Evolutionary conservation across 1,284 basidiomycete genomes (phyloP).

Genomic region (Coniferiporia weirii): DNA sequence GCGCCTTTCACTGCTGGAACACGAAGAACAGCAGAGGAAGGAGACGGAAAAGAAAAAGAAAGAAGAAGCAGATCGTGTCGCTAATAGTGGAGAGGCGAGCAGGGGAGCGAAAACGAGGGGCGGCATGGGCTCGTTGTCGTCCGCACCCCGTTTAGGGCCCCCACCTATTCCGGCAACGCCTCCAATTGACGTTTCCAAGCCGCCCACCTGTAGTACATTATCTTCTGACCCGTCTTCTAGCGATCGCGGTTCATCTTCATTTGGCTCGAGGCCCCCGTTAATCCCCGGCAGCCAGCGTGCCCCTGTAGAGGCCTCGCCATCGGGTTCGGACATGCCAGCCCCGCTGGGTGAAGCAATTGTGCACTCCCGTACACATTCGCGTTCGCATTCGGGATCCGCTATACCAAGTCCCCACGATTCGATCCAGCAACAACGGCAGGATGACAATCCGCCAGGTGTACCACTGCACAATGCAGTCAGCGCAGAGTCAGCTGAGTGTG

Average conservation of each 20-base stretch:
- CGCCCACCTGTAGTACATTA: not conserved
- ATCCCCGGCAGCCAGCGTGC: not conserved
- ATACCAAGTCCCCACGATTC: slow-evolving; percentile 4
- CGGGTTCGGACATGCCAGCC: not conserved
- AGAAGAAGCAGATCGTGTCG: slow-evolving; percentile 38
- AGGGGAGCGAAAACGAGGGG: not conserved
- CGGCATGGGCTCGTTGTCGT: slow-evolving; percentile 10
- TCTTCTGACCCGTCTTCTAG: not conserved
- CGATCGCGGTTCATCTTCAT: not conserved
- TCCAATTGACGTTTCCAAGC: slow-evolving; percentile 8
- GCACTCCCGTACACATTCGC: slow-evolving; percentile 5
- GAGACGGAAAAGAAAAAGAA: slow-evolving; percentile 55
- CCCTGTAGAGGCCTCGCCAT: slow-evolving; percentile 1
- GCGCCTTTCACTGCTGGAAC: slow-evolving; percentile 90
- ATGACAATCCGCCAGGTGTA: not conserved
- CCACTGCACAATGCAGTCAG: slow-evolving; percentile 6
- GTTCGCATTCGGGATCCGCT: slow-evolving; percentile 6
- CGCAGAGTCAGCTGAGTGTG: slow-evolving; percentile 1
- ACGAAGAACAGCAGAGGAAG: slow-evolving; percentile 74
- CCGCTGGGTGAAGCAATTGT: not conserved
- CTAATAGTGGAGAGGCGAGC: slow-evolving; percentile 16
- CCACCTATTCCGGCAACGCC: slow-evolving; percentile 15
- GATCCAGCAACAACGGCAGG: not conserved
- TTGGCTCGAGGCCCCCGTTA: slow-evolving; percentile 1
- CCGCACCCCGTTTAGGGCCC: slow-evolving; percentile 3